These are phyloP conservation scores for Chrysanthemum seticuspe DNA, from an alignment of 129 eudicot genomes.

Conservation along the genomic window DNA sequence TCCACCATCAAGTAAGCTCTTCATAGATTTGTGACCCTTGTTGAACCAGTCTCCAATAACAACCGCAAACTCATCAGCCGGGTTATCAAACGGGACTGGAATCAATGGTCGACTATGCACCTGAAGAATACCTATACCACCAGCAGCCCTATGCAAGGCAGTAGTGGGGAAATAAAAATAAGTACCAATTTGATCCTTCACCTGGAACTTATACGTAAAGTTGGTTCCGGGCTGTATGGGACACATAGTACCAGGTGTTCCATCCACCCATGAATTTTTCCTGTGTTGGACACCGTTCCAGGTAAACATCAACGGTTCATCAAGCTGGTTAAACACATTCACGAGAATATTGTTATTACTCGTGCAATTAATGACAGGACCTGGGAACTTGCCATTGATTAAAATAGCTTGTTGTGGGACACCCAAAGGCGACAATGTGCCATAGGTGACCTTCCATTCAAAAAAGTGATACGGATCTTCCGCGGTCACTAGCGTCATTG, in stretches of 20 bases:
- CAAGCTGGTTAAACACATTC: constrained; percentile 70
- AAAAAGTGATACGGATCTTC: constrained; percentile 71
- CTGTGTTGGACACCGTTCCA: constrained; percentile 88
- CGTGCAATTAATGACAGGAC: constrained; percentile 78
- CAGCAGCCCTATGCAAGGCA: constrained; percentile 58
- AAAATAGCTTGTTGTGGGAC: constrained; percentile 76
- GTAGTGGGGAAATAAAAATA: constrained; percentile 72
- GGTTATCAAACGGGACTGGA: constrained; percentile 70
- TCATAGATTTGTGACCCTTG: constrained; percentile 60
- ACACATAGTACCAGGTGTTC: constrained; percentile 85
- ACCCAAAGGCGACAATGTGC: constrained; percentile 71
- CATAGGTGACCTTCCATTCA: constrained; percentile 75
- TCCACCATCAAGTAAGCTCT: constrained; percentile 58
- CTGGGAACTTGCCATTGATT: constrained; percentile 75
- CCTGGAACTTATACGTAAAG: constrained; percentile 77
- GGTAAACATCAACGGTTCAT: constrained; percentile 76
- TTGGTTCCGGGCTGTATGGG: constrained; percentile 78
- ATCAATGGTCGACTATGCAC: constrained; percentile 69
- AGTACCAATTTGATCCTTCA: constrained; percentile 89
- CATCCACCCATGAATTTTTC: constrained; percentile 88
- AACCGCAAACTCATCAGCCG: constrained; percentile 61
- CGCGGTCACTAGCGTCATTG: constrained; percentile 31
- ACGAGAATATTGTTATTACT: constrained; percentile 76
- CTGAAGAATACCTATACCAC: constrained; percentile 60
- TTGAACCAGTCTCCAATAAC: constrained; percentile 91